phyloP scores from a whole-genome alignment of 495 filamentous ascomycete genomes.

The Jackrogersella minutella region DNA sequence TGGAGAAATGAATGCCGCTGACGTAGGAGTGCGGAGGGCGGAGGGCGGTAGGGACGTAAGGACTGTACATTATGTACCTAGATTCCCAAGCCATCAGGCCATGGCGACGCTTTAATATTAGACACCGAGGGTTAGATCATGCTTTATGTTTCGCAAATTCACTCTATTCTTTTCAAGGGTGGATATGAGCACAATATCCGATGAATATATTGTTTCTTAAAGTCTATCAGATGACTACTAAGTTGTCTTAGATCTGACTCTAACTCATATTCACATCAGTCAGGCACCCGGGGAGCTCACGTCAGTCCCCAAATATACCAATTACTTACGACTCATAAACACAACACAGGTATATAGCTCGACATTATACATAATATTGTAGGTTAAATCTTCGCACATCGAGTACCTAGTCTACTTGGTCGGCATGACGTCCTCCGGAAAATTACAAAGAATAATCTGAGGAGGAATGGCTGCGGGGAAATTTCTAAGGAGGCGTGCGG shows the following conservation, averaged over 20 bases:
- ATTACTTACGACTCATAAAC: too few species aligned
- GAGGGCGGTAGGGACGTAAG: constrained; percentile 15
- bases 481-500: neutral
- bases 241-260: neutral
- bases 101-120: constrained; percentile 21
- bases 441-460: neutral
- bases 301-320: too few species aligned
- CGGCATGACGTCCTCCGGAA: too few species aligned
- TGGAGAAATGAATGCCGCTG: constrained; percentile 14
- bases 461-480: neutral
- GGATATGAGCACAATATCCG: neutral
- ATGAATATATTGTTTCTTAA: too few species aligned
- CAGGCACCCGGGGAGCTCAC: too few species aligned
- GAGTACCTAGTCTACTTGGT: too few species aligned
- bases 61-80: constrained; percentile 19
- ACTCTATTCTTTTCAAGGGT: neutral
- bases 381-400: too few species aligned
- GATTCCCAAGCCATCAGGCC: constrained; percentile 11
- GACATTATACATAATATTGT: too few species aligned
- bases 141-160: neutral
- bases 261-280: neutral
- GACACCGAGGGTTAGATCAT: constrained; percentile 15
- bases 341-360: too few species aligned
- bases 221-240: too few species aligned
- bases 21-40: too few species aligned